phyloP scores from a whole-genome alignment of 2,329 filamentous ascomycete species.

The Aspergillus floridensis region DNA sequence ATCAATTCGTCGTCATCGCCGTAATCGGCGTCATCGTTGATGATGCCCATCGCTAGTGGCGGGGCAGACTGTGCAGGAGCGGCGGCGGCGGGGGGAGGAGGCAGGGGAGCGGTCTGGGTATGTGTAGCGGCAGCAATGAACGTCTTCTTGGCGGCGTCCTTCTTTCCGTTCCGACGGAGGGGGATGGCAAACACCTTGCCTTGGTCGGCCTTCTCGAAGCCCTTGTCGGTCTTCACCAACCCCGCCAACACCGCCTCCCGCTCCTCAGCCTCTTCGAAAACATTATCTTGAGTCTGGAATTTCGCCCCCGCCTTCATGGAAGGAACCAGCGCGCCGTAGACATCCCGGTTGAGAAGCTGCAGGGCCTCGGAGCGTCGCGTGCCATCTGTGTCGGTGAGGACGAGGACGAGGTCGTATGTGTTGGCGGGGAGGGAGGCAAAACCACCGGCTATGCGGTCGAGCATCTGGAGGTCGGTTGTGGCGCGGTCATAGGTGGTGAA shows the following conservation, averaged over 20 bases:
- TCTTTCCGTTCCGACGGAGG: slow-evolving; percentile 65
- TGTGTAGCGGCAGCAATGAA: neutral
- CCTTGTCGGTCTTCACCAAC: slow-evolving; percentile 61
- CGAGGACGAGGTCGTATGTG: slow-evolving; percentile 80
- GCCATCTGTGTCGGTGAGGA: slow-evolving; percentile 76
- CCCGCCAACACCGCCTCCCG: slow-evolving; percentile 81
- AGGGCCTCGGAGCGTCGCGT: slow-evolving; percentile 61
- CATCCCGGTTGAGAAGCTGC: slow-evolving; percentile 62
- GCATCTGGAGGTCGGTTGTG: slow-evolving; percentile 90
- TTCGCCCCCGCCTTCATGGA: slow-evolving; percentile 41
- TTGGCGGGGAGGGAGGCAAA: slow-evolving; percentile 71
- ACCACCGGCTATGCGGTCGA: slow-evolving; percentile 83
- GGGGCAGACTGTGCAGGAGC: slow-evolving; percentile 2
- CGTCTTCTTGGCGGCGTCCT: slow-evolving; percentile 23
- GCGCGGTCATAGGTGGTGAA: slow-evolving; percentile 71
- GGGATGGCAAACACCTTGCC: slow-evolving; percentile 55
- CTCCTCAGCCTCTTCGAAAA: slow-evolving; percentile 14
- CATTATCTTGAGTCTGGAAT: slow-evolving; percentile 21
- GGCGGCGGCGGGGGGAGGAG: neutral
- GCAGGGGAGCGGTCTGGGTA: neutral
- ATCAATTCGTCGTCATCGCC: slow-evolving; percentile 19
- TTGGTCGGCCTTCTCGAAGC: slow-evolving; percentile 71
- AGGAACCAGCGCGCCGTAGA: slow-evolving; percentile 67
- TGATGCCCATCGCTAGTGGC: slow-evolving; percentile 10
- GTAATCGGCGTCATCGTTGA: slow-evolving; percentile 12